These are phyloP conservation scores for Pichia sp. DNA, from an alignment of 1,139 yeast genomes.

Conservation along the genomic window DNA sequence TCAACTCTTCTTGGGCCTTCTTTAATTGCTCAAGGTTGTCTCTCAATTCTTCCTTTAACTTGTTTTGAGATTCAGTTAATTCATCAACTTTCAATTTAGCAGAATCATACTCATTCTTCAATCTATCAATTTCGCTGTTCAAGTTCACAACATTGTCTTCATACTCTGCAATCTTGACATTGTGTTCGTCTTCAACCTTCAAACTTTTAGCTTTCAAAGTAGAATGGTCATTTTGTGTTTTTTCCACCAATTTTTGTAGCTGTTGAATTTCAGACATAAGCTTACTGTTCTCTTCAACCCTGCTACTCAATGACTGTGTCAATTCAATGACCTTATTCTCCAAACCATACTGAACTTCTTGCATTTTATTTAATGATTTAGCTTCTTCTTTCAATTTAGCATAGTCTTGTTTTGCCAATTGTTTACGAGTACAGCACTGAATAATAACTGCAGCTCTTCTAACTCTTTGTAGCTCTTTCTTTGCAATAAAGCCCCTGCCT, in stretches of 20 bases:
- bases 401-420: slow-evolving; percentile 64
- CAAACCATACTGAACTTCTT: slow-evolving; percentile 86
- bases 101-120: slow-evolving; percentile 56
- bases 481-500: slow-evolving; percentile 55
- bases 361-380: slow-evolving; percentile 81
- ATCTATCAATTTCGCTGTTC: slow-evolving; percentile 53
- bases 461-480: slow-evolving; percentile 42
- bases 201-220: slow-evolving; percentile 52
- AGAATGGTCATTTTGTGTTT: slow-evolving; percentile 56
- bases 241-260: slow-evolving; percentile 53
- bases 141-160: slow-evolving; percentile 48
- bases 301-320: slow-evolving; percentile 75
- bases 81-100: slow-evolving; percentile 63
- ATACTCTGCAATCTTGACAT: slow-evolving; percentile 46
- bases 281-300: slow-evolving; percentile 75
- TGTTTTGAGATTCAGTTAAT: slow-evolving; percentile 61
- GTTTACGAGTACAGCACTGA: slow-evolving; percentile 77
- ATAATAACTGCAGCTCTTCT: slow-evolving; percentile 59
- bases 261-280: slow-evolving; percentile 59
- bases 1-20: slow-evolving; percentile 56
- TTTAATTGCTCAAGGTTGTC: slow-evolving; percentile 60
- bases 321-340: slow-evolving; percentile 95
- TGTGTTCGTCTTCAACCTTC: slow-evolving; percentile 48
- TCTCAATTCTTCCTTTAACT: slow-evolving; percentile 59
- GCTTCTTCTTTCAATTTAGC: slow-evolving; percentile 72